Evolutionary conservation across 2,329 filamentous ascomycete genomes (phyloP).

Genomic region (Geosmithia flava): DNA sequence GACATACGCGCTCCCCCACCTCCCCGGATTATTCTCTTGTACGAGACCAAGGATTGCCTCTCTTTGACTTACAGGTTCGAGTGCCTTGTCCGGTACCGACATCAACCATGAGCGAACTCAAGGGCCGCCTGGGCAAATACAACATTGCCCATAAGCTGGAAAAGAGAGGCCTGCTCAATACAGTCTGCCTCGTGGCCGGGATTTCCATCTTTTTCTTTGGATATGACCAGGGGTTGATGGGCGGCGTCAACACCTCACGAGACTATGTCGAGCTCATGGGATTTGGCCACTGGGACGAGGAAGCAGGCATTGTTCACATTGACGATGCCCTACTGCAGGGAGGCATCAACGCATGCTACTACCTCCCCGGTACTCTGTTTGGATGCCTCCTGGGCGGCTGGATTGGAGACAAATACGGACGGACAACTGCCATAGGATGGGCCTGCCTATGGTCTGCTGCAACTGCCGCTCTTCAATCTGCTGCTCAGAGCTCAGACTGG

Average conservation of each 20-base stretch:
- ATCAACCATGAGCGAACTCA: constrained; percentile 33
- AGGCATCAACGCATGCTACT: constrained; percentile 23
- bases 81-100: neutral
- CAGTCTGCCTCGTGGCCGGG: constrained; percentile 50
- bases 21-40: neutral
- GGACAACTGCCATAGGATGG: constrained; percentile 50
- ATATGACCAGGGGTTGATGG: constrained; percentile 45
- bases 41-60: neutral
- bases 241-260: constrained; percentile 53
- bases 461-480: constrained; percentile 52
- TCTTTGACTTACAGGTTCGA: neutral
- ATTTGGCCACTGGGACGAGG: constrained; percentile 45
- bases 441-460: constrained; percentile 45
- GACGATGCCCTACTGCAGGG: constrained; percentile 30
- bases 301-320: constrained; percentile 37
- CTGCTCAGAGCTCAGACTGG: constrained; percentile 47
- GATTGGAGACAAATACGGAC: constrained; percentile 48
- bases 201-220: constrained; percentile 60
- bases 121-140: constrained; percentile 68
- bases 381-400: constrained; percentile 52
- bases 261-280: constrained; percentile 54
- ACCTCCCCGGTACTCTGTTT: constrained; percentile 42
- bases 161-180: constrained; percentile 43
- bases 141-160: constrained; percentile 37
- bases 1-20: too few species aligned